Percentiles rank a stretch among this genome's conserved stretches.
These are phyloP conservation scores for Saturnispora galanensis DNA, from an alignment of 805 yeast species.

Conservation along the genomic window DNA sequence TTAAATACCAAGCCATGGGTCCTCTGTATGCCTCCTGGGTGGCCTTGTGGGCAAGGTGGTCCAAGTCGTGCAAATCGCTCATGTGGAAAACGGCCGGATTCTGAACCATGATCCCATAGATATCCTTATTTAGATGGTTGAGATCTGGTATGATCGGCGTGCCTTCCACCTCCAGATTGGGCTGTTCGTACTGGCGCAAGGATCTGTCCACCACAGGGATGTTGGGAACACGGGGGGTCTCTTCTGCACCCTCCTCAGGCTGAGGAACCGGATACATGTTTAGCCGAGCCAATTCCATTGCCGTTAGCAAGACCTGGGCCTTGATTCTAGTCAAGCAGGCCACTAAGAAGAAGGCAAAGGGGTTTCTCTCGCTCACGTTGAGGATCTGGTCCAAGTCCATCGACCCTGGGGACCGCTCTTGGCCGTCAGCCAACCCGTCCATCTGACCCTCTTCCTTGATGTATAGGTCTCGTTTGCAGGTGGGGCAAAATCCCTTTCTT, in stretches of 20 bases:
- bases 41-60: constrained; percentile 32
- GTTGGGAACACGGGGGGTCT: constrained; percentile 6
- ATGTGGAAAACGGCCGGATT: constrained; percentile 29
- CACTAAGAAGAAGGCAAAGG: constrained; percentile 9
- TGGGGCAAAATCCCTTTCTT: constrained; percentile 73
- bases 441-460: constrained; percentile 14
- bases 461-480: constrained; percentile 56
- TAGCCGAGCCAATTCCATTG: constrained; percentile 9
- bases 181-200: constrained; percentile 5
- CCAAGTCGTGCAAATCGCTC: constrained; percentile 35
- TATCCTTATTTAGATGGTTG: constrained; percentile 16
- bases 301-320: constrained; percentile 15
- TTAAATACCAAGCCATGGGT: constrained; percentile 37
- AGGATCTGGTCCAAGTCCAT: constrained; percentile 19
- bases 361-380: constrained; percentile 4
- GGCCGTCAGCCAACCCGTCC: constrained; percentile 7
- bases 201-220: not conserved
- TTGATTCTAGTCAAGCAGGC: constrained; percentile 9
- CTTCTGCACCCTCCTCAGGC: not conserved
- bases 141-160: constrained; percentile 23
- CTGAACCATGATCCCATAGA: constrained; percentile 21
- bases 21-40: constrained; percentile 24
- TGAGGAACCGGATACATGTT: constrained; percentile 6
- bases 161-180: constrained; percentile 9
- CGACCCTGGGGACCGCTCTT: constrained; percentile 13